Percentiles rank a stretch among this genome's conserved stretches.
These are phyloP conservation scores for Huntiella omanensis DNA, from an alignment of 2,329 filamentous ascomycete genomes.

Conservation along the genomic window DNA sequence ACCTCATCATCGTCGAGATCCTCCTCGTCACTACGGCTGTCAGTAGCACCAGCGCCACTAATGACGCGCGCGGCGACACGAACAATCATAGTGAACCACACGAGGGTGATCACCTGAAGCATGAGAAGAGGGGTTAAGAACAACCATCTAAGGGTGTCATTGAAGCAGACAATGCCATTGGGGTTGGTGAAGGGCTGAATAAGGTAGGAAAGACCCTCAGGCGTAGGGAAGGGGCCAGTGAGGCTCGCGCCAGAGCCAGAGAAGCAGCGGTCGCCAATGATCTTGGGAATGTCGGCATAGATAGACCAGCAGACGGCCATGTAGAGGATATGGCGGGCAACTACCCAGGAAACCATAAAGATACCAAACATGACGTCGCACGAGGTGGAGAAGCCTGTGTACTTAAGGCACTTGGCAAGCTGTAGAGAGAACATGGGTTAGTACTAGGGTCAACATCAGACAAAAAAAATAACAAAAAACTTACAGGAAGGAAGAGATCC, in stretches of 20 bases:
- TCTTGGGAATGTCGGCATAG: constrained; percentile 41
- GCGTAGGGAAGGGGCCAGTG: constrained; percentile 32
- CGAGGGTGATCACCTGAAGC: constrained; percentile 60
- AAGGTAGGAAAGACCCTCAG: constrained; percentile 40
- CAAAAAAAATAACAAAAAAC: constrained; percentile 15
- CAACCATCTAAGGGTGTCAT: constrained; percentile 49
- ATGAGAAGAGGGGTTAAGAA: constrained; percentile 63
- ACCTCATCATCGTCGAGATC: constrained; percentile 53
- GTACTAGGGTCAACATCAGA: neutral
- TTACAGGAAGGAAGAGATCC: constrained; percentile 70
- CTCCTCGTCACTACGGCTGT: constrained; percentile 75
- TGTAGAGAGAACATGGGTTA: constrained; percentile 19
- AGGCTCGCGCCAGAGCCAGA: constrained; percentile 35
- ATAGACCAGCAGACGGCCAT: constrained; percentile 66
- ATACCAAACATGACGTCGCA: constrained; percentile 73
- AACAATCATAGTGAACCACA: constrained; percentile 83
- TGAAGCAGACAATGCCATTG: constrained; percentile 63
- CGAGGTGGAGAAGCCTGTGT: constrained; percentile 52
- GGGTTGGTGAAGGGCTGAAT: constrained; percentile 55
- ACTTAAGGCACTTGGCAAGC: constrained; percentile 87
- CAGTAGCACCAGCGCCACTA: constrained; percentile 59
- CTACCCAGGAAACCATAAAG: constrained; percentile 73
- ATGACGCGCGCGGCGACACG: constrained; percentile 67
- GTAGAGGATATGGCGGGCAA: constrained; percentile 68
- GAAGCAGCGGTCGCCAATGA: constrained; percentile 56